Conservation (phyloP, 1,284 basidiomycete genomes). For the Calocybe gambosa region DNA sequence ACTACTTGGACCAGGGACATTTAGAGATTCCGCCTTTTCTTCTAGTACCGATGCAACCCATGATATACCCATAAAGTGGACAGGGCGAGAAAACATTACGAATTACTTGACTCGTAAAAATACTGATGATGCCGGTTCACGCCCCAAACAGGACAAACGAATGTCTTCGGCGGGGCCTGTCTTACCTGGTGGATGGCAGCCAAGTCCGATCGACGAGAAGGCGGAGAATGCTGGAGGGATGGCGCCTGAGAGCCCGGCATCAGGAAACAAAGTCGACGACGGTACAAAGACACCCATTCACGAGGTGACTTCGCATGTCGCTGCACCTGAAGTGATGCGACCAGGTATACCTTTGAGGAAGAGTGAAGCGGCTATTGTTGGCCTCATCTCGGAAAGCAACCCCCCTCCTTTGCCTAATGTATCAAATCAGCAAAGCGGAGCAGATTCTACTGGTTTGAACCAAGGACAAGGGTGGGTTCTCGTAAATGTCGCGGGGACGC, state of each 20-base stretch:
- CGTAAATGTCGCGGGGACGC: slow-evolving; percentile 49
- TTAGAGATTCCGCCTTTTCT: slow-evolving; percentile 52
- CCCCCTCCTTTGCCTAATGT: slow-evolving; percentile 17
- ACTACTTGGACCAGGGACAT: slow-evolving; percentile 41
- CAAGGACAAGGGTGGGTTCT: slow-evolving; percentile 55
- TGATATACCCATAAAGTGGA: slow-evolving; percentile 50
- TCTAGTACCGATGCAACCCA: slow-evolving; percentile 35
- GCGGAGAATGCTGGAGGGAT: slow-evolving; percentile 23
- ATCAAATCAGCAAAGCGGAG: slow-evolving; percentile 12
- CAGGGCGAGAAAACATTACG: slow-evolving; percentile 28
- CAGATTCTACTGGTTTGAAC: slow-evolving; percentile 17
- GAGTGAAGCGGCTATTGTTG: slow-evolving; percentile 51
- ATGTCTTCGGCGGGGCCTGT: slow-evolving; percentile 24
- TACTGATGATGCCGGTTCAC: background rate
- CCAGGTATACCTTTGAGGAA: slow-evolving; percentile 35
- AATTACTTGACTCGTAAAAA: slow-evolving; percentile 15
- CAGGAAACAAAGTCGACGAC: slow-evolving; percentile 4
- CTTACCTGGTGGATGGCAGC: slow-evolving; percentile 40
- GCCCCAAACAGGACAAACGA: slow-evolving; percentile 15
- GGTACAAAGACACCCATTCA: slow-evolving; percentile 34
- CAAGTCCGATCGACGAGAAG: slow-evolving; percentile 36
- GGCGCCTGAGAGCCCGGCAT: background rate
- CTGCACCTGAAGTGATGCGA: slow-evolving; percentile 40
- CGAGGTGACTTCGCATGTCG: slow-evolving; percentile 40
- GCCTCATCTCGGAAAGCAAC: slow-evolving; percentile 30